Conservation (phyloP, 768 basidiomycete species). For the Xanthoconium purpureum region DNA sequence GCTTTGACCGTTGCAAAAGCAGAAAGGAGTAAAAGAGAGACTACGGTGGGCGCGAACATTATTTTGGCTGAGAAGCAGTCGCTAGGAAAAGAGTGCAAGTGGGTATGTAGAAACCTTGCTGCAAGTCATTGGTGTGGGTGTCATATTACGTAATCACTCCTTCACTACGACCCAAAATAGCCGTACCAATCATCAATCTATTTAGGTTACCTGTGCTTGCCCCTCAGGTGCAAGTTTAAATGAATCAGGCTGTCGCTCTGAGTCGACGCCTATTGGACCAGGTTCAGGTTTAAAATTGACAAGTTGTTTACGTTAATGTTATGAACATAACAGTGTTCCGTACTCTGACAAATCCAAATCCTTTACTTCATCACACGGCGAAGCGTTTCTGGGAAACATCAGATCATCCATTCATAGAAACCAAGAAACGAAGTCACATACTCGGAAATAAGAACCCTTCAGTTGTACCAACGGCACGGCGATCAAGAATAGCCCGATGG, state of each 20-base stretch:
- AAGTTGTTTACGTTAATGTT: too few species aligned
- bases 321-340: too few species aligned
- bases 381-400: conserved; percentile 18
- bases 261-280: too few species aligned
- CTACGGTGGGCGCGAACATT: conserved; percentile 44
- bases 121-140: neutral
- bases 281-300: too few species aligned
- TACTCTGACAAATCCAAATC: too few species aligned
- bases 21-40: conserved; percentile 52
- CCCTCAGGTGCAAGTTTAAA: too few species aligned
- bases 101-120: too few species aligned
- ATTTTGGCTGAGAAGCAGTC: neutral
- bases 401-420: neutral
- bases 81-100: neutral
- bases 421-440: conserved; percentile 15
- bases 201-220: too few species aligned
- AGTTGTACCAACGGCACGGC: conserved; percentile 36
- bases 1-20: conserved; percentile 35
- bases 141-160: neutral
- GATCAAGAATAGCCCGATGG: conserved; percentile 34
- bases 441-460: conserved; percentile 34
- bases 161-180: too few species aligned
- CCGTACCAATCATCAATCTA: too few species aligned
- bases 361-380: conserved; percentile 4
- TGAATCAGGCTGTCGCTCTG: too few species aligned